A percentile compares a stretch with the other conserved stretches of the same genome.
Evolutionary conservation across 179 eudicot genomes (phyloP).

Genomic region (Beta macrorhiza): DNA sequence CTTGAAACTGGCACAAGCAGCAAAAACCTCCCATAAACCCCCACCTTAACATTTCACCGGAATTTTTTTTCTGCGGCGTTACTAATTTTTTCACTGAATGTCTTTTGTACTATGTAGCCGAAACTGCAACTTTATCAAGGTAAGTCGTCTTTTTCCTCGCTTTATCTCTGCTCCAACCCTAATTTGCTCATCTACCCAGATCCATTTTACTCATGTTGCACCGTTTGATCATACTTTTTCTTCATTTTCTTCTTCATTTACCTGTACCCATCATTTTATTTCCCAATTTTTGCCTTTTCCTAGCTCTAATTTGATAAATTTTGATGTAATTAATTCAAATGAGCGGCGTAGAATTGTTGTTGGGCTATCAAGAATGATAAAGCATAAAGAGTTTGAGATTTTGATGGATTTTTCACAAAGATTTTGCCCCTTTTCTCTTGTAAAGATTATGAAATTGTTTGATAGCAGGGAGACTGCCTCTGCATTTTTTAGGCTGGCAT

Average conservation of each 20-base stretch:
- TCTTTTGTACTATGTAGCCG: too few species aligned
- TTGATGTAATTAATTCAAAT: slow-evolving; percentile 44
- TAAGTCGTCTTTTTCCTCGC: slow-evolving; percentile 28
- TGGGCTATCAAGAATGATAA: slow-evolving; percentile 54
- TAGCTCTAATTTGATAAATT: slow-evolving; percentile 17
- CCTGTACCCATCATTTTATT: slow-evolving; percentile 35
- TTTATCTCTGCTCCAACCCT: slow-evolving; percentile 29
- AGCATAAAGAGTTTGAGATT: slow-evolving; percentile 30
- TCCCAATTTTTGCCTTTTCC: slow-evolving; percentile 54
- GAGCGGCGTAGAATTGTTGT: slow-evolving; percentile 56
- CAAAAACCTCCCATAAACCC: too few species aligned
- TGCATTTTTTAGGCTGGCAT: slow-evolving; percentile 64
- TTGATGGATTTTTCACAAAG: slow-evolving; percentile 43
- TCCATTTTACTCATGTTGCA: slow-evolving; percentile 19
- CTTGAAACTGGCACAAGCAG: too few species aligned
- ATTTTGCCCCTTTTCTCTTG: slow-evolving; percentile 66
- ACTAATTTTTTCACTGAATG: too few species aligned
- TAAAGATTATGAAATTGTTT: slow-evolving; percentile 55
- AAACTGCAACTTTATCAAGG: slow-evolving; percentile 15
- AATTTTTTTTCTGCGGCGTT: too few species aligned
- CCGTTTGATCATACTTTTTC: slow-evolving; percentile 20
- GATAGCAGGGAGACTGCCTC: slow-evolving; percentile 43
- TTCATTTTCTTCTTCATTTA: slow-evolving; percentile 14
- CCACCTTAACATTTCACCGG: too few species aligned
- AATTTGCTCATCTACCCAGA: slow-evolving; percentile 13